Percentiles rank a stretch among this genome's conserved stretches.
Conservation (phyloP, 768 basidiomycete genomes). For the Sporobolomyces phaffii region DNA sequence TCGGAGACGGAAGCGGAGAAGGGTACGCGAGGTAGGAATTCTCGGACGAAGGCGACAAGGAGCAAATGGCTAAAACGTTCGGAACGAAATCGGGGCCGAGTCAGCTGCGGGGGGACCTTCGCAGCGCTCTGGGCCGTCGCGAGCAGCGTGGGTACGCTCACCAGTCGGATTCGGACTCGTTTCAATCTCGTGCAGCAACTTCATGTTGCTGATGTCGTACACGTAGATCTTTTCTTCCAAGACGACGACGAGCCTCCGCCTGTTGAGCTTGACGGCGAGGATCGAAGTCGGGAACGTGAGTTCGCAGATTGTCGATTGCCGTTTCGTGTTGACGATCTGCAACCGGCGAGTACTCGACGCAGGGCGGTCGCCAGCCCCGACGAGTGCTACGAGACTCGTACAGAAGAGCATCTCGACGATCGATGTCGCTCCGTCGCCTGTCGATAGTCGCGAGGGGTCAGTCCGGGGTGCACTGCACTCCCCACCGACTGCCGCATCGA, state of each 20-base stretch:
- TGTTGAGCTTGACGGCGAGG: conserved; percentile 93
- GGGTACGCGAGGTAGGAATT: conserved; percentile 94
- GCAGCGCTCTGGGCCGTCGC: too few species aligned
- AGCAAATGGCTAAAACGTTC: conserved; percentile 69
- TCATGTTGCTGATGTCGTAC: conserved; percentile 98
- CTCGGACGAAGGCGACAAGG: conserved; percentile 87
- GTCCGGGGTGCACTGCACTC: not conserved
- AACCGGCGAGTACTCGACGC: conserved; percentile 83
- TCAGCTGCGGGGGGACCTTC: not conserved
- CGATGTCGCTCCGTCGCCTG: conserved; percentile 86
- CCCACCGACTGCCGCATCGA: conserved; percentile 41
- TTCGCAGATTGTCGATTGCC: conserved; percentile 98
- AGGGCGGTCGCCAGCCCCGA: conserved; percentile 89
- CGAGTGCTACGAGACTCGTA: conserved; percentile 92
- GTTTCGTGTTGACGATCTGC: conserved; percentile 98
- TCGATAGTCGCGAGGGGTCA: not conserved
- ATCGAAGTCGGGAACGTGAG: conserved; percentile 94
- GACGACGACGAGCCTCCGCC: conserved; percentile 91
- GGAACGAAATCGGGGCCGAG: not conserved
- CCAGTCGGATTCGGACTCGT: conserved; percentile 93
- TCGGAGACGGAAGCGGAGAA: conserved; percentile 79
- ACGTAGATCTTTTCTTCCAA: conserved; percentile 98
- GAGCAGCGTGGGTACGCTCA: too few species aligned
- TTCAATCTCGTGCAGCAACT: conserved; percentile 92
- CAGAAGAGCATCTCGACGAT: conserved; percentile 99